Base-by-base conservation (phyloP, 148 eudicot species). In the Persicaria maculosa region DNA sequence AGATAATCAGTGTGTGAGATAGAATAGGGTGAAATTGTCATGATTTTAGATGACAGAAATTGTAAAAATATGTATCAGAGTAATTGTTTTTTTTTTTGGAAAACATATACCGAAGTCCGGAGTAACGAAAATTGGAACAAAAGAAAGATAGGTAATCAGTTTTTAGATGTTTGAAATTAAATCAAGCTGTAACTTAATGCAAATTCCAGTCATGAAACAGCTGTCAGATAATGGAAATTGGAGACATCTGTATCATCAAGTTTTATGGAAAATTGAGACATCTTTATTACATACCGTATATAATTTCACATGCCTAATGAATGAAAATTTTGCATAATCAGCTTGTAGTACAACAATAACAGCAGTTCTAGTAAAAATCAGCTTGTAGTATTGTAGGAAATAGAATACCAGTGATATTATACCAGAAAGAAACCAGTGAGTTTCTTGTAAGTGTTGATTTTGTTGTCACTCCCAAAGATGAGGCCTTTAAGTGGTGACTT, bases 401-500 rank as follows among this genome's bases (percentile, higher is more conserved):
- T 9, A 5, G 9, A 59, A 6, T 20, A 19, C 14, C 65, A 5
- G 9, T 4, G 20, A 20, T 9, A 59, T 36, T 59, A 59, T 59
- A 59, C 19, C 40, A 22, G 12, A 36, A 58, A 59, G 65, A 22
- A 58, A 58, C 8, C 40, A 20, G 40, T 4, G 12, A 59, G 36
- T 9, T 22, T 22, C 12, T 12, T 59, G 31, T 1, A 20, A 20
- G 22, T 59, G 65, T 59, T 59, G 65, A 3, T 22, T 59, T 58
- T 59, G 31, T 59, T 20, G 40, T 59, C 65, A n/a, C 11, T 19
- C 40, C 14, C 22, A 64, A 9, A 5, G 45, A 54, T 72, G 55
- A 72, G 61, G 50, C 67, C 74, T 59, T 31, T 46, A 69, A 19
- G 77, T 40, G 54, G 69, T 44, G 25, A 75, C 40, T 68, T 8